Evolutionary conservation across 202 grass and related monocot species (phyloP).

Genomic region (Setaria italica): DNA sequence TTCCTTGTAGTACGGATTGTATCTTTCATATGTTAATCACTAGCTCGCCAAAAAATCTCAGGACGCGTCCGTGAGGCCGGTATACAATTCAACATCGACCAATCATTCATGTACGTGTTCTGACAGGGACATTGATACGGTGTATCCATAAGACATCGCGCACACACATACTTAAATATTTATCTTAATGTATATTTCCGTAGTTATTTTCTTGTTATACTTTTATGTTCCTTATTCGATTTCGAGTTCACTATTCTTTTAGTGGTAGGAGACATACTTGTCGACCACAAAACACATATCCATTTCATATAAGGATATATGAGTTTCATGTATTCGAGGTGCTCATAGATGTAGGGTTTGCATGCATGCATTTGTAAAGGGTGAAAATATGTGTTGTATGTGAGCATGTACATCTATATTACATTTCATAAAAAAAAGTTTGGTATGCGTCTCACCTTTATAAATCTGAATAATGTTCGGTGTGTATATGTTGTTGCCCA

Average conservation of each 20-base stretch:
- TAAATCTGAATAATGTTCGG: background rate
- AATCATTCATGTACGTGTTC: constrained; percentile 1
- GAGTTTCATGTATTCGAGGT: no score
- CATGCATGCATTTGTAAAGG: no score
- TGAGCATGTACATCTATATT: no score
- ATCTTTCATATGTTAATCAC: background rate
- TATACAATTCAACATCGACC: background rate
- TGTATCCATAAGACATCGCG: background rate
- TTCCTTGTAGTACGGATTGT: background rate
- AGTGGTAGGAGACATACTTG: no score
- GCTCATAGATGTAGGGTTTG: no score
- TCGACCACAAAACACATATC: no score
- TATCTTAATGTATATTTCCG: background rate
- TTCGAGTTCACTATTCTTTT: no score
- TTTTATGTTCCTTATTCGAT: no score
- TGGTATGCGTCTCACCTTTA: background rate
- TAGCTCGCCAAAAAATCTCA: background rate
- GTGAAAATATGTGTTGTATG: no score
- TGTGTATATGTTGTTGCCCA: background rate
- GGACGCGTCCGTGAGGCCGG: background rate
- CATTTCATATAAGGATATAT: no score
- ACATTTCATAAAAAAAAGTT: no score
- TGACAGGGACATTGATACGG: background rate
- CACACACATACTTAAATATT: no score
- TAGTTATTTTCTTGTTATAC: background rate